A percentile compares a stretch with the other conserved stretches of the same genome.
Conservation (phyloP, 208 protist species). For the Leishmania mexicana region DNA sequence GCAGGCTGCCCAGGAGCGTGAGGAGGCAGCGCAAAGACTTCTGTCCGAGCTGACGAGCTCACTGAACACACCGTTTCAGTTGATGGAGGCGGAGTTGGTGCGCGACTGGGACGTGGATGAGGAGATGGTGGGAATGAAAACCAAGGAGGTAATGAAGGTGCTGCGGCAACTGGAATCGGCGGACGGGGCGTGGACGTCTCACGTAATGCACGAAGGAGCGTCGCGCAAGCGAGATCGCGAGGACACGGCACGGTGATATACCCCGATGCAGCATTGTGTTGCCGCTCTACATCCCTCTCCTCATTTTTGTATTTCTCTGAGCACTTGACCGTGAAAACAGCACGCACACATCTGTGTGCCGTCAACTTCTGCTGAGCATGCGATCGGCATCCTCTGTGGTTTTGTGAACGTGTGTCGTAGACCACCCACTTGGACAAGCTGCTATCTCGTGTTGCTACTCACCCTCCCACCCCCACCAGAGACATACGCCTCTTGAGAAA, state of each 20-base stretch:
- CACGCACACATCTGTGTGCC: neutral
- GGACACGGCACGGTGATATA: conserved; percentile 1
- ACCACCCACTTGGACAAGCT: neutral
- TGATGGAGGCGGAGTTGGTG: conserved; percentile 71
- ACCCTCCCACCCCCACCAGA: neutral
- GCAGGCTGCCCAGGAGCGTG: conserved; percentile 40
- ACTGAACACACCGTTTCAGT: conserved; percentile 61
- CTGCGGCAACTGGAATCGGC: conserved; percentile 39
- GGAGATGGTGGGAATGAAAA: conserved; percentile 70
- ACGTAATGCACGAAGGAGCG: neutral
- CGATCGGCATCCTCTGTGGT: neutral
- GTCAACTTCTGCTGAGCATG: neutral
- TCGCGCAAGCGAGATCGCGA: conserved; percentile 29
- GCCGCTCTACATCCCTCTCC: neutral
- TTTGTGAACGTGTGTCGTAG: neutral
- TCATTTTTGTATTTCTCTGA: neutral
- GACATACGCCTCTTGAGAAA: neutral
- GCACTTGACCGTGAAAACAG: neutral
- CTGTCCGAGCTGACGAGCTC: conserved; percentile 61
- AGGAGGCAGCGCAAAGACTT: conserved; percentile 48
- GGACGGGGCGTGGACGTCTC: neutral
- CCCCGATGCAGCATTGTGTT: neutral
- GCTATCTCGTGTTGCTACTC: neutral
- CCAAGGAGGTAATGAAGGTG: conserved; percentile 50
- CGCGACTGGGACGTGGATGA: conserved; percentile 78